Conservation (phyloP, 352 stramenopile genomes). For the Lagenidium giganteum region DNA sequence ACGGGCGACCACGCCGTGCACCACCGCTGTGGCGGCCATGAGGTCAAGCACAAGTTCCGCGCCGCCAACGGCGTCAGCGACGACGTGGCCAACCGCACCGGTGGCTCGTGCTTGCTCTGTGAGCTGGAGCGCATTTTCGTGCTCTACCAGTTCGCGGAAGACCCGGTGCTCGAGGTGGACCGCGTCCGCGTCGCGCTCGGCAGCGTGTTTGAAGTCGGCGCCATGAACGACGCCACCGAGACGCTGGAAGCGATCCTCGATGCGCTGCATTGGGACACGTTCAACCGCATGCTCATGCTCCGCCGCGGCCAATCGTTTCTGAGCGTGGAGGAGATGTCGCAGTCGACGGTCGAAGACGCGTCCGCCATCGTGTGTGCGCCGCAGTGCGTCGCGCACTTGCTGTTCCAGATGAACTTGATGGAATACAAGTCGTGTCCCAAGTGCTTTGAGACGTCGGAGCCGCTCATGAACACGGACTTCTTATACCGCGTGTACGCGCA, state of each 20-base stretch:
- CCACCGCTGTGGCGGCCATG: slow-evolving; percentile 44
- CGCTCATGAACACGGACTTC: slow-evolving; percentile 82
- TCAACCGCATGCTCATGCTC: slow-evolving; percentile 66
- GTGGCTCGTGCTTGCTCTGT: slow-evolving; percentile 60
- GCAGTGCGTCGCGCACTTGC: slow-evolving; percentile 70
- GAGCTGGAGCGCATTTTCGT: slow-evolving; percentile 85
- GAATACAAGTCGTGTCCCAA: slow-evolving; percentile 59
- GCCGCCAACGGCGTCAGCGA: background rate
- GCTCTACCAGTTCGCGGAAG: slow-evolving; percentile 79
- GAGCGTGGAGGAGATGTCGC: slow-evolving; percentile 33
- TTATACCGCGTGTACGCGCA: slow-evolving; percentile 80
- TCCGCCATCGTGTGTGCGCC: slow-evolving; percentile 70
- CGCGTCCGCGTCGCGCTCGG: slow-evolving; percentile 62
- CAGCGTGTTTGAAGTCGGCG: slow-evolving; percentile 61
- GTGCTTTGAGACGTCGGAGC: slow-evolving; percentile 63
- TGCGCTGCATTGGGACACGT: slow-evolving; percentile 72
- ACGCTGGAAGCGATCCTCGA: slow-evolving; percentile 79
- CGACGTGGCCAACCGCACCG: no score
- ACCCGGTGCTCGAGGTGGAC: slow-evolving; percentile 68
- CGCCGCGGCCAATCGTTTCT: slow-evolving; percentile 20
- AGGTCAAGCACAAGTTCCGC: slow-evolving; percentile 17
- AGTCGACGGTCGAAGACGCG: slow-evolving; percentile 49
- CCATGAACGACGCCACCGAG: slow-evolving; percentile 85
- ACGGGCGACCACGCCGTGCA: slow-evolving; percentile 75
- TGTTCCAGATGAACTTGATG: slow-evolving; percentile 88